Percentiles rank a stretch among this genome's conserved stretches.
Evolutionary conservation across 1,284 basidiomycete species (phyloP).

Genomic region (Schizopora paradoxa): DNA sequence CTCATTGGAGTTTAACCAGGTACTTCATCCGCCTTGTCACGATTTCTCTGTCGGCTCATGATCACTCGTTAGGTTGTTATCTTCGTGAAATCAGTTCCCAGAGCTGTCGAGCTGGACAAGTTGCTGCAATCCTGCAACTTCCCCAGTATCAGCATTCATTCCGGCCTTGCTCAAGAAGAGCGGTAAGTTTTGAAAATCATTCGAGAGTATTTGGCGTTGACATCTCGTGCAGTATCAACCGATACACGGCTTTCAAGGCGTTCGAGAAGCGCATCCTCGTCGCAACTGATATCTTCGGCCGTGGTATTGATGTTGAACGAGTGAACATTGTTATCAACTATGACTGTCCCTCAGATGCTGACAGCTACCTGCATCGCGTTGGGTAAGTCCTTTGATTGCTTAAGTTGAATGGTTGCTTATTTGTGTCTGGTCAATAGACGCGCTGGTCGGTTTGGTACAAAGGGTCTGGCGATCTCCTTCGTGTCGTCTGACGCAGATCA

Average conservation of each 20-base stretch:
- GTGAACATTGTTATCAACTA: conserved; percentile 97
- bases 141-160: conserved; percentile 97
- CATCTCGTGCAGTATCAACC: conserved; percentile 62
- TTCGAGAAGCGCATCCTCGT: conserved; percentile 99
- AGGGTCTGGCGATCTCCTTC: conserved; percentile 98
- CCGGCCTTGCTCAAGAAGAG: conserved; percentile 90
- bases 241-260: conserved; percentile 99
- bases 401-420: neutral
- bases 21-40: conserved; percentile 28
- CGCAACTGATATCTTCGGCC: conserved; percentile 95
- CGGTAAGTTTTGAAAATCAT: conserved; percentile 53
- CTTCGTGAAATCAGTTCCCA: conserved; percentile 96
- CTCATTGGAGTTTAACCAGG: conserved; percentile 98
- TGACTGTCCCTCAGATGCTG: conserved; percentile 94
- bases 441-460: conserved; percentile 98
- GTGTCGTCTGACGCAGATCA: conserved; percentile 89
- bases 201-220: conserved; percentile 10
- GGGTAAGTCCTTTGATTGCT: conserved; percentile 48
- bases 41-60: conserved; percentile 7
- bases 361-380: conserved; percentile 97
- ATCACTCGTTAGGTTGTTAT: conserved; percentile 78
- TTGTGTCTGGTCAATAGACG: conserved; percentile 45
- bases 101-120: conserved; percentile 96
- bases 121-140: conserved; percentile 97
- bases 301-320: conserved; percentile 96